Percentiles rank a stretch among this genome's conserved stretches.
Evolutionary conservation across 73 alveolate species (phyloP).

Genomic region (Paramecium primaurelia): DNA sequence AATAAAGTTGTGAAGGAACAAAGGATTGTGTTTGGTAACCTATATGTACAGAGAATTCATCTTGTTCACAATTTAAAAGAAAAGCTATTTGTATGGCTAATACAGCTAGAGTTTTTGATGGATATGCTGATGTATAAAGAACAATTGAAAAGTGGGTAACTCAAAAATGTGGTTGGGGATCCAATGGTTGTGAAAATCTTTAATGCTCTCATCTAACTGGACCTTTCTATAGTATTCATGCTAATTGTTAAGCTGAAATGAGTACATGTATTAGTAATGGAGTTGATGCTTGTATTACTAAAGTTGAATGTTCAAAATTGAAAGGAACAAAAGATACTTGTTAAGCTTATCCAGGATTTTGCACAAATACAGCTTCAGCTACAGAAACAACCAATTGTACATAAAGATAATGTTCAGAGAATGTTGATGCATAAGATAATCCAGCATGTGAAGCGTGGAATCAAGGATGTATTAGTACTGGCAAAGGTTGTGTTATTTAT

Average conservation of each 20-base stretch:
- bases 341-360: neutral
- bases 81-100: neutral
- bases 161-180: neutral
- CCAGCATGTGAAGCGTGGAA: neutral
- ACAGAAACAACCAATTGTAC: neutral
- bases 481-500: neutral
- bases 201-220: neutral
- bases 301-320: neutral
- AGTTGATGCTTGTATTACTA: neutral
- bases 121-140: neutral
- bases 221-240: neutral
- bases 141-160: neutral
- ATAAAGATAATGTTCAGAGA: neutral
- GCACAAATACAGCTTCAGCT: neutral
- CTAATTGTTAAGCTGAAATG: neutral
- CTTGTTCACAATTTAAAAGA: neutral
- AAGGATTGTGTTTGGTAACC: neutral
- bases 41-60: neutral
- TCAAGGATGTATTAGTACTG: neutral
- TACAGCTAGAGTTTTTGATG: neutral
- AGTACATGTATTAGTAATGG: neutral
- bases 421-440: neutral
- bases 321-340: neutral
- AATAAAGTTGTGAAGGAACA: neutral
- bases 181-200: neutral